Conservation (phyloP, 2,329 filamentous ascomycete species). For the Mollisiaceae sp. region DNA sequence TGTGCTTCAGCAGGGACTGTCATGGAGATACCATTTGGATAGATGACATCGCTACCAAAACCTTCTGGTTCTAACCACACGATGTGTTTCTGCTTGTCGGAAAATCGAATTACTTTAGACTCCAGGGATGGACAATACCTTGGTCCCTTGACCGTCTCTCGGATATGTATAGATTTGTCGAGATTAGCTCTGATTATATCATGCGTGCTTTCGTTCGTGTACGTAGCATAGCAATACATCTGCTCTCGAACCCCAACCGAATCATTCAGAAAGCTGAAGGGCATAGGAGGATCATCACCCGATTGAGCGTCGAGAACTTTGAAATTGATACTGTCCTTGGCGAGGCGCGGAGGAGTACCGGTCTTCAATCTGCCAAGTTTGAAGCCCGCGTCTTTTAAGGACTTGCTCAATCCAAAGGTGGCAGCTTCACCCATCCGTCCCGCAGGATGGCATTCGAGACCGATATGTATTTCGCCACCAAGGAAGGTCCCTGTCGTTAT, state of each 20-base stretch:
- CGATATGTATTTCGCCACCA: slow-evolving; percentile 95
- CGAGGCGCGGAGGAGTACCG: slow-evolving; percentile 88
- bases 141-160: slow-evolving; percentile 92
- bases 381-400: slow-evolving; percentile 86
- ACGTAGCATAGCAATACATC: slow-evolving; percentile 83
- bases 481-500: slow-evolving; percentile 98
- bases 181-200: slow-evolving; percentile 85
- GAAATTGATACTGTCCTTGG: slow-evolving; percentile 83
- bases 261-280: slow-evolving; percentile 90
- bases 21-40: slow-evolving; percentile 97
- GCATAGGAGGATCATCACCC: slow-evolving; percentile 84
- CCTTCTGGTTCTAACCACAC: slow-evolving; percentile 98
- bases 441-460: slow-evolving; percentile 80
- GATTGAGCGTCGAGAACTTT: slow-evolving; percentile 70
- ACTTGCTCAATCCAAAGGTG: slow-evolving; percentile 91
- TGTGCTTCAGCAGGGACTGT: slow-evolving; percentile 91
- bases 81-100: slow-evolving; percentile 79
- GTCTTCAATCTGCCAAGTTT: slow-evolving; percentile 91
- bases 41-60: slow-evolving; percentile 86
- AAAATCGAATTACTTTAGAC: slow-evolving; percentile 89
- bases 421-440: slow-evolving; percentile 94
- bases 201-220: slow-evolving; percentile 84
- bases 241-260: slow-evolving; percentile 80
- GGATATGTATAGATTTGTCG: slow-evolving; percentile 95
- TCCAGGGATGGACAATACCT: slow-evolving; percentile 96